Percentiles rank a stretch among this genome's conserved stretches.
phyloP scores from a whole-genome alignment of 106 monocot genomes.

The Allium fistulosum region DNA sequence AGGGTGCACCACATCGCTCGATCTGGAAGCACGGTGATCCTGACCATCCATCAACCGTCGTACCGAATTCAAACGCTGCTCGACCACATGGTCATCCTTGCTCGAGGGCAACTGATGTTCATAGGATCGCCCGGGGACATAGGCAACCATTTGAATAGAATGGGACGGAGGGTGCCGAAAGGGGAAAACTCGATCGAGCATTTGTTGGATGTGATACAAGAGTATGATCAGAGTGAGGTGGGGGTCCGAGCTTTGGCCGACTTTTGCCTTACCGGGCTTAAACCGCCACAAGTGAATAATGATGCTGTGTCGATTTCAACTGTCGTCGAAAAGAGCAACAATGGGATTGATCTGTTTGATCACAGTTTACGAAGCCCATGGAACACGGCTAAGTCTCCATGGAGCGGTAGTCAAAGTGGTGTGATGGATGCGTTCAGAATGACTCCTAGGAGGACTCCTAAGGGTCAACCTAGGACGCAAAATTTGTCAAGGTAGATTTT shows the following conservation, averaged over 20 bases:
- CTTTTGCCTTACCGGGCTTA: slow-evolving; percentile 37
- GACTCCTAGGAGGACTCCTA: slow-evolving; percentile 11
- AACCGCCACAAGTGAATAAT: slow-evolving; percentile 19
- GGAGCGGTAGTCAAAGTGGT: slow-evolving; percentile 27
- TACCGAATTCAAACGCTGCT: slow-evolving; percentile 25
- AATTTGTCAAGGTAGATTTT: slow-evolving; percentile 12
- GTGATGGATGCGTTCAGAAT: slow-evolving; percentile 12
- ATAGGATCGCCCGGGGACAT: slow-evolving; percentile 28
- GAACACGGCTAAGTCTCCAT: slow-evolving; percentile 19
- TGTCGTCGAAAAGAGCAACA: not conserved
- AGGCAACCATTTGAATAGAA: slow-evolving; percentile 21
- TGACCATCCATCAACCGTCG: slow-evolving; percentile 38
- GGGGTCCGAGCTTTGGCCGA: slow-evolving; percentile 23
- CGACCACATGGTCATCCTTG: slow-evolving; percentile 31
- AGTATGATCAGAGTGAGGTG: slow-evolving; percentile 31
- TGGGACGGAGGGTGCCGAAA: slow-evolving; percentile 29
- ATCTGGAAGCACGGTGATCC: slow-evolving; percentile 38
- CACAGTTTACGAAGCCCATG: slow-evolving; percentile 17
- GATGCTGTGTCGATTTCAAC: slow-evolving; percentile 14
- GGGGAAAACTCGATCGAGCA: slow-evolving; percentile 40
- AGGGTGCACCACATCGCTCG: slow-evolving; percentile 35
- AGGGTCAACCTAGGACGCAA: not conserved
- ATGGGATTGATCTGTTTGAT: slow-evolving; percentile 9
- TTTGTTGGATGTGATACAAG: slow-evolving; percentile 33
- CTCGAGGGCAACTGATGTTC: slow-evolving; percentile 27